Evolutionary conservation across 2,329 filamentous ascomycete species (phyloP).

Genomic region (Curvularia verruculosa): DNA sequence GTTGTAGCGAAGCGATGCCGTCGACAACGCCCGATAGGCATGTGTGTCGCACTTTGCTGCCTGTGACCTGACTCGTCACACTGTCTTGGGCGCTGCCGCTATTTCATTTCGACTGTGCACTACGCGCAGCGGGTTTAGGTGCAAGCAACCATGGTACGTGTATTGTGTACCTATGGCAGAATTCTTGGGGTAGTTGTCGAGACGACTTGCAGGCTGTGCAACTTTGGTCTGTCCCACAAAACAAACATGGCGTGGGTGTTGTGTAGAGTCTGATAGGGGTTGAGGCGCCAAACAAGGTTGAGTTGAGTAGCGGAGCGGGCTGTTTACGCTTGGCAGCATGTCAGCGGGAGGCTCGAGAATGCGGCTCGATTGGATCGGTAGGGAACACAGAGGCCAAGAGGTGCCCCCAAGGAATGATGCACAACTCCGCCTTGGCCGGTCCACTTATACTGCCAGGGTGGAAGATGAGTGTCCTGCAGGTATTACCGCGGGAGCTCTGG

Average conservation of each 20-base stretch:
- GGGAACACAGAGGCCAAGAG: conserved; percentile 28
- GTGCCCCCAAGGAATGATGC: conserved; percentile 19
- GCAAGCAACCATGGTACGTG: conserved; percentile 23
- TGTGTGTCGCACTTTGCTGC: background rate
- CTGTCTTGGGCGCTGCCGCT: background rate
- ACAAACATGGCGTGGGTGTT: conserved; percentile 8
- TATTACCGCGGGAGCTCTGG: conserved; percentile 32
- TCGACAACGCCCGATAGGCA: conserved; percentile 5
- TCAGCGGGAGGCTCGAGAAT: conserved; percentile 24
- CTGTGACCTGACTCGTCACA: conserved; percentile 6
- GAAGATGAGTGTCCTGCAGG: conserved; percentile 27
- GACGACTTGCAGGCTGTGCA: conserved; percentile 19
- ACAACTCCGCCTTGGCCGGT: conserved; percentile 32
- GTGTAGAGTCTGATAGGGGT: conserved; percentile 22
- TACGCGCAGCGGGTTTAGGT: conserved; percentile 20
- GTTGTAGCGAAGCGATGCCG: conserved; percentile 12
- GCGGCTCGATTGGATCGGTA: conserved; percentile 28
- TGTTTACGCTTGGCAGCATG: conserved; percentile 24
- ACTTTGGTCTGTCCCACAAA: conserved; percentile 22
- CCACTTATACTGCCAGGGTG: conserved; percentile 26
- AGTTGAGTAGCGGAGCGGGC: conserved; percentile 32
- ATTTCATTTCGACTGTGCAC: conserved; percentile 17
- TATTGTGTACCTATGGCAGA: conserved; percentile 11
- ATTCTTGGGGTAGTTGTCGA: conserved; percentile 15
- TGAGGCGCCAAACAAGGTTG: conserved; percentile 19